phyloP scores from a whole-genome alignment of 1,284 basidiomycete genomes.

The Taiwanofungus camphoratus region DNA sequence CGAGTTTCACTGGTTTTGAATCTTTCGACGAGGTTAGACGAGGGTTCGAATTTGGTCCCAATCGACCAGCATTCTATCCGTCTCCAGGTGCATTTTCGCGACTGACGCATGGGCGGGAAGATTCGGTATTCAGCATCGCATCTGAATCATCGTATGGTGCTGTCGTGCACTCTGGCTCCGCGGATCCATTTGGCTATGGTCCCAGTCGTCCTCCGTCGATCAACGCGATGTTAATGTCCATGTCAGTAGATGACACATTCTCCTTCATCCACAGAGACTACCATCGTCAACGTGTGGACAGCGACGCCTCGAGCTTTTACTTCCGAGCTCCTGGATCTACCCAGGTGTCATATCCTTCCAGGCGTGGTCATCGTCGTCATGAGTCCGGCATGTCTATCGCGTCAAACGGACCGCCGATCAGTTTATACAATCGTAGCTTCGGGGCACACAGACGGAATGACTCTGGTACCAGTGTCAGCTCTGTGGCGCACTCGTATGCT shows the following conservation, averaged over 20 bases:
- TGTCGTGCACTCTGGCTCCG: conserved; percentile 54
- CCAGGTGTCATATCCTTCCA: conserved; percentile 14
- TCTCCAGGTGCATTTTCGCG: conserved; percentile 32
- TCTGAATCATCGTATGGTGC: conserved; percentile 79
- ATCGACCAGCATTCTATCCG: conserved; percentile 61
- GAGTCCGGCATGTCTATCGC: conserved; percentile 41
- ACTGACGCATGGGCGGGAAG: conserved; percentile 40
- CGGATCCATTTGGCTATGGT: conserved; percentile 74
- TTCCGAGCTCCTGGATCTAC: conserved; percentile 40
- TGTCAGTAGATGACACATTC: conserved; percentile 66
- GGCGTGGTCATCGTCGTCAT: conserved; percentile 39
- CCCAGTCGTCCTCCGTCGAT: conserved; percentile 51
- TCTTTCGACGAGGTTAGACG: conserved; percentile 69
- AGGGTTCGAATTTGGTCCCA: conserved; percentile 62
- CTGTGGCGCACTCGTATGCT: conserved; percentile 47
- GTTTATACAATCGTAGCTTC: conserved; percentile 61
- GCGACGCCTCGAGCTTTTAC: conserved; percentile 71
- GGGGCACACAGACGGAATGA: conserved; percentile 42
- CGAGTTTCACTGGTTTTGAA: conserved; percentile 65
- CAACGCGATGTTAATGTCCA: conserved; percentile 51
- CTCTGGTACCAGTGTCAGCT: conserved; percentile 48
- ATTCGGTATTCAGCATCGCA: conserved; percentile 71
- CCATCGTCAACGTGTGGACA: conserved; percentile 57
- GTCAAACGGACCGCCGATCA: conserved; percentile 59
- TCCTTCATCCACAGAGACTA: conserved; percentile 46